Base-by-base conservation (phyloP, 306 rosid species). In the Cicer pinnatifidum region DNA sequence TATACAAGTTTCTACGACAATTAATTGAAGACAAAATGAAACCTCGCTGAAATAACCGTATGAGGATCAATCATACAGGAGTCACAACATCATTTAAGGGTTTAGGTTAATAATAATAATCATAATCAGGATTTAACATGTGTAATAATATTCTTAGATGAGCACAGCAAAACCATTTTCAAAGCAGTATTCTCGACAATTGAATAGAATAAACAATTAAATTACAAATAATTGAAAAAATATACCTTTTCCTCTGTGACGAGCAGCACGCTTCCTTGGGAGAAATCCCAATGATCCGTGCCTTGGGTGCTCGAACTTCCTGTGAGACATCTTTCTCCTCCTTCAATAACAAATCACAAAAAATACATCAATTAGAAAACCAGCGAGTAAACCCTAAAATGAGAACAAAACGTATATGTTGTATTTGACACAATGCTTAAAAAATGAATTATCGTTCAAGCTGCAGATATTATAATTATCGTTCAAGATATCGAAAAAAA, bases 291-390 rank as follows among this genome's bases (percentile, higher is more conserved):
- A 87, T 3, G 97, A 91, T 1, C 97, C 97, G 48, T 91, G 97
- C 65, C 97, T 87, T 20, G 92, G 95, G 85, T 91, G 95, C 67
- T 91, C 97, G 77, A 91, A 91, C 88, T 91, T 91, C 88, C 95
- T 84, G 88, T 89, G 97, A 63, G 97, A 91, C 92, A 91, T 91
- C 67, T 58, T 88, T 40, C 71, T 59, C 73, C 75, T 75, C 73
- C 84, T 81, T 16, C 77, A 39, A 20, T 37, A 37, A 35, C 16
- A 16, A 23, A 3, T 28, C 3, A 28, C 35, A 28, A 11, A 16
- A 61, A 20, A 39, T 41, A 3, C 1, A 63, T 3, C 35, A 40
- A 13, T 38, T 7, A 35, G 51, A 4, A 11, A 8, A n/a, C 7
- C 9, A 44, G 4, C 6, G 35, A 59, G 2, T 54, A 0, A 20